Percentiles rank a stretch among this genome's conserved stretches.
Evolutionary conservation across 176 grass and related monocot species (phyloP).

Genomic region (Tillandsia leiboldiana): DNA sequence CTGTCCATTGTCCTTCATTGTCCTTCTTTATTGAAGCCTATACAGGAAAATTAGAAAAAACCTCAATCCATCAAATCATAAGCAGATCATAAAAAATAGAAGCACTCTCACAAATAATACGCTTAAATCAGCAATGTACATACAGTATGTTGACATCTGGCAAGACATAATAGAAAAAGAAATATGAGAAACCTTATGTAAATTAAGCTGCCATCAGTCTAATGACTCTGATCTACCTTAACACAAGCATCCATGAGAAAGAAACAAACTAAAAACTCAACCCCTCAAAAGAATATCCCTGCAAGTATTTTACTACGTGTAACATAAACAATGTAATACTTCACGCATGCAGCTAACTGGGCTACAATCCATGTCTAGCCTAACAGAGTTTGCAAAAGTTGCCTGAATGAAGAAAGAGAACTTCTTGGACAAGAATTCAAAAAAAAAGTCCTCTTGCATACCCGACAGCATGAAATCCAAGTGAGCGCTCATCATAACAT

Average conservation of each 20-base stretch:
- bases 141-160: neutral
- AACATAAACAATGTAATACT: neutral
- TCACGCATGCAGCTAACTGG: neutral
- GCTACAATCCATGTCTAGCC: neutral
- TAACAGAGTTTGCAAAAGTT: neutral
- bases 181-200: neutral
- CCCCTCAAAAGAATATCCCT: neutral
- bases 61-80: neutral
- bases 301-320: neutral
- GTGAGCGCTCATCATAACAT: no score
- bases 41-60: slow-evolving; percentile 3
- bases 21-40: slow-evolving; percentile 47
- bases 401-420: neutral
- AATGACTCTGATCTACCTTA: neutral
- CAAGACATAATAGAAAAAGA: neutral
- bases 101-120: neutral
- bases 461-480: no score
- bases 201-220: neutral
- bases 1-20: slow-evolving; percentile 74
- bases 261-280: neutral
- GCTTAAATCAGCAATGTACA: neutral
- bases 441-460: neutral
- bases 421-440: neutral
- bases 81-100: neutral
- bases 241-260: neutral